phyloP scores from a whole-genome alignment of 441 rosid genomes.

The Erysimum pusillum region DNA sequence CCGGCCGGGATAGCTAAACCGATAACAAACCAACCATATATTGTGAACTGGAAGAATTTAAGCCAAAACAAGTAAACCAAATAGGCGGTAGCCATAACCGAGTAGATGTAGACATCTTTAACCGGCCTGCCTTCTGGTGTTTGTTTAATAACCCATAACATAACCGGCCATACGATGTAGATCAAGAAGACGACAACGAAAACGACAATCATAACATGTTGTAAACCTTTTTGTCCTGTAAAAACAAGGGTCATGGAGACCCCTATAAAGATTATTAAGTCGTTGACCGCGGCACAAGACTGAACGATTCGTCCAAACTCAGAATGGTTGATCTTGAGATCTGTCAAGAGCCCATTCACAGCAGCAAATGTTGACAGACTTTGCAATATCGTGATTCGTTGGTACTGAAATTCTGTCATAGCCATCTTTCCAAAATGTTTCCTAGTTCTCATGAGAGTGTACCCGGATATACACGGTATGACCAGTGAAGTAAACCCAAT shows the following conservation, averaged over 20 bases:
- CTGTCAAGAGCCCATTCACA: background rate
- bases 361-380: background rate
- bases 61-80: background rate
- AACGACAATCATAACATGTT: background rate
- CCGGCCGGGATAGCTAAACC: background rate
- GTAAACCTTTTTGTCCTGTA: background rate
- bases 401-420: background rate
- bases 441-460: background rate
- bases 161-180: background rate
- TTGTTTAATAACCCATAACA: background rate
- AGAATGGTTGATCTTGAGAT: background rate
- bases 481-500: constrained; percentile 36
- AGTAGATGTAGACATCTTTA: constrained; percentile 2
- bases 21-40: background rate
- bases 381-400: background rate
- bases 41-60: background rate
- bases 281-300: background rate
- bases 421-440: background rate
- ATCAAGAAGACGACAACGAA: background rate
- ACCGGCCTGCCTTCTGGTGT: background rate
- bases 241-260: background rate
- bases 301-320: background rate
- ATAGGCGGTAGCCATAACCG: background rate
- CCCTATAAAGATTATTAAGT: background rate
- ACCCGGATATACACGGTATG: background rate